Percentiles rank a stretch among this genome's conserved stretches.
These are phyloP conservation scores for Chalaropsis ovoidea DNA, from an alignment of 2,329 filamentous ascomycete species.

Conservation along the genomic window DNA sequence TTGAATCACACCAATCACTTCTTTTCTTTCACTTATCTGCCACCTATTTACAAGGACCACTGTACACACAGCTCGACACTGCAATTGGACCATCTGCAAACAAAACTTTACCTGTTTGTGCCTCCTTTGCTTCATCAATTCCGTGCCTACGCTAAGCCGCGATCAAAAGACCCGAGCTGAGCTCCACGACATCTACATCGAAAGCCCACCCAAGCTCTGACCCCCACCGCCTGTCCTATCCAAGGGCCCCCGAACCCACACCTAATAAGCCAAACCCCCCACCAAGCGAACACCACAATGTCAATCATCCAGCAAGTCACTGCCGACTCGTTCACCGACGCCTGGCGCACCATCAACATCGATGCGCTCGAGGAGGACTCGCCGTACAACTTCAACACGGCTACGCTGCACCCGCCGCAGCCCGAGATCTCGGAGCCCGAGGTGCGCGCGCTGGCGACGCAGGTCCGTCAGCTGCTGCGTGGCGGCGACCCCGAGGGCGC, in stretches of 20 bases:
- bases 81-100: not conserved
- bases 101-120: not conserved
- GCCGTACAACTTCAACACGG: slow-evolving; percentile 79
- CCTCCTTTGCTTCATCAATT: not conserved
- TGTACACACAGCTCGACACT: not conserved
- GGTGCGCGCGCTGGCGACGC: slow-evolving; percentile 64
- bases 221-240: not conserved
- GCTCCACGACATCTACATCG: slow-evolving; percentile 13
- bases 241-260: not conserved
- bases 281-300: slow-evolving; percentile 36
- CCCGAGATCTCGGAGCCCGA: slow-evolving; percentile 66
- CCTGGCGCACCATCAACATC: slow-evolving; percentile 86
- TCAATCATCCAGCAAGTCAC: slow-evolving; percentile 59
- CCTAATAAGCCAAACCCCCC: not conserved
- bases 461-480: slow-evolving; percentile 78
- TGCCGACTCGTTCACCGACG: slow-evolving; percentile 49
- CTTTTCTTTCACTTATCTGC: not conserved
- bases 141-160: slow-evolving; percentile 11
- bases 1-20: not conserved
- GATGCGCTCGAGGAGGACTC: slow-evolving; percentile 86
- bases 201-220: slow-evolving; percentile 12
- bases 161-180: slow-evolving; percentile 1
- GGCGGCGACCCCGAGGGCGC: slow-evolving; percentile 83
- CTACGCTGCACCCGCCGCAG: slow-evolving; percentile 67
- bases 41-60: not conserved